Base-by-base conservation (phyloP, 2,329 filamentous ascomycete genomes). In the Aspergillus thermomutatus region DNA sequence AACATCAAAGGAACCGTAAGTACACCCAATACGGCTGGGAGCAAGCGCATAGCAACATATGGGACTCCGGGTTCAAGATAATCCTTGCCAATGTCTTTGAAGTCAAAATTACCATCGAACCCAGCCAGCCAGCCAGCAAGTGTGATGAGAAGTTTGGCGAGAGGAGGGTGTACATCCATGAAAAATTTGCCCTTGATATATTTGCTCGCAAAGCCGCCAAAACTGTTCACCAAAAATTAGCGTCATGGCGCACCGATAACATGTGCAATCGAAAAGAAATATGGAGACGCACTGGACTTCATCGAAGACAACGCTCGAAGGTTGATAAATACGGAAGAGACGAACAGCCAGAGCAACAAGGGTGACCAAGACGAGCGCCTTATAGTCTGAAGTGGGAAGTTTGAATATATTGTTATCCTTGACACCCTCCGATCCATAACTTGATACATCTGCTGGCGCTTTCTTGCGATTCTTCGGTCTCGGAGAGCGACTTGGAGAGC, bases 181-280 rank as follows among this genome's bases (percentile, higher is more conserved):
- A 99, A 99, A 84, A 99, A 99, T 74, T 84, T 89, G 70, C 94
- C 94, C 82, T 99, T 97, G 83, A 99, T 97, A 77, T 99, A 99
- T 77, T 99, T 99, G 67, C 90, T 91, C 63, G 94, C 94, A 73
- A 99, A 99, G 50, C 94, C 94, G 74, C 94, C 94, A 75, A 99
- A 99, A 78, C 92, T 96, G 69, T 63, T 61, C 50, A 56, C 28
- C 54, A 37, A 27, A 49, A 19, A 34, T 62, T 55, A 62, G 57
- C 47, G 34, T 37, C 34, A 43, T 21, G 11, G 27, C 27, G 23
- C 27, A n/a, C 50, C 11, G 14, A 3, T 37, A 9, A 48, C 37
- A 10, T 26, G 57, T 52, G 53, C 48, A 45, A n/a, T 41, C 53
- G 23, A 23, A 52, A 27, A 14, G 27, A 11, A 19, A 34, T 7